Base-by-base conservation (phyloP, 768 basidiomycete genomes). In the Cantharellus anzutake region DNA sequence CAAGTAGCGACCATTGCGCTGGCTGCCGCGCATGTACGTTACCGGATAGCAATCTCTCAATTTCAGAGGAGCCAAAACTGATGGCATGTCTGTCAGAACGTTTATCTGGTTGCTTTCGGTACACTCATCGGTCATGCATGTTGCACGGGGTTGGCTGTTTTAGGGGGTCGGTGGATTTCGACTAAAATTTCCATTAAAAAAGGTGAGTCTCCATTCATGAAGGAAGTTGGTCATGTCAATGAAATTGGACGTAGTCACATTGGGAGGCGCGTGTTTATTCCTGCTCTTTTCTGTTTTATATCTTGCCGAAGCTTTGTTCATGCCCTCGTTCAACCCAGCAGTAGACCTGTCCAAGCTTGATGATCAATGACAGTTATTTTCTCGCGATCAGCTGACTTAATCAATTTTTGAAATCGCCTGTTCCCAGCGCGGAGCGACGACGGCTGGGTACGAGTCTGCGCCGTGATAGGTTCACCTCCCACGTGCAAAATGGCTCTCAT, bases 1-100 rank as follows among this genome's bases (percentile, higher is more conserved):
- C 94, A 99, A 73, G 90, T 98, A 65, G 86, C 96, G 2, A 98
- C 96, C 2, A 94, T 98, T 63, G 93, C 90, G 3, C 74, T 98
- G 58, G 94, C 87, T 2, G 93, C 93, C 34, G 88, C 93, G 29
- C 91, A 99, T 73, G 94, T 97, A 67, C 57, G 80, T 75, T 20
- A 29, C 20, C 20, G 20, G 20, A 29, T 42, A 34, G 11, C 14
- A 39, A 20, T 39, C 42, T 34, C 42, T 29, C 20, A 29, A 29
- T 29, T 29, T 29, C 20, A 29, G 20, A 29, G 20, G 20, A 29
- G 20, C 20, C 20, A 29, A 29, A 29, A 29, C 20, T 29, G 20
- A 29, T 29, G 20, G 20, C 20, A 5, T 14, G 5, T 37, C 7
- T 35, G 41, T 42, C 68, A 97, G 93, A 96, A 92, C 67, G 84